These are phyloP conservation scores for Apiotrichum siamense DNA, from an alignment of 1,284 basidiomycete genomes.

Conservation along the genomic window DNA sequence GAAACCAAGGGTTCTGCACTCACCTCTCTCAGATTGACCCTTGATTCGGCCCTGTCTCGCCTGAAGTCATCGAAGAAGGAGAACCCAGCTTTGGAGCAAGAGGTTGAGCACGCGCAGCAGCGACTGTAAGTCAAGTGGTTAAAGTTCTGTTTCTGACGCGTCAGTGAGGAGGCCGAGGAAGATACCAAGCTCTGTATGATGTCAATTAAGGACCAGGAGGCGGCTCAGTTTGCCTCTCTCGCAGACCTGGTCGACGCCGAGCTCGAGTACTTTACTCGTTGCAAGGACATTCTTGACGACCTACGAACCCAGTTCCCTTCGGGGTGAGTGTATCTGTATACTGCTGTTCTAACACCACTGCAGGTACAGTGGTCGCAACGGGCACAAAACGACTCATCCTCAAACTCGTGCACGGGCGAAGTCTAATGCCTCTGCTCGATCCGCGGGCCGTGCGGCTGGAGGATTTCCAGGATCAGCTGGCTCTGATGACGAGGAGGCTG, in stretches of 20 bases:
- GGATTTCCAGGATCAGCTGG: neutral
- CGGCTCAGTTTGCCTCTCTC: conserved; percentile 60
- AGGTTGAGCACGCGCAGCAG: conserved; percentile 60
- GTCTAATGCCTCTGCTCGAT: conserved; percentile 29
- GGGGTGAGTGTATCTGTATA: conserved; percentile 39
- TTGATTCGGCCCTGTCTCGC: conserved; percentile 68
- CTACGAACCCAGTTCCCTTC: conserved; percentile 62
- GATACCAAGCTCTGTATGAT: conserved; percentile 69
- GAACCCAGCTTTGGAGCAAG: conserved; percentile 64
- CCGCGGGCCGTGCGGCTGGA: conserved; percentile 1
- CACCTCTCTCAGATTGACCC: conserved; percentile 55
- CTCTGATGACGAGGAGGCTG: conserved; percentile 35
- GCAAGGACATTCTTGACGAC: conserved; percentile 63
- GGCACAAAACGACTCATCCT: neutral
- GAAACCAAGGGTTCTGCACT: neutral
- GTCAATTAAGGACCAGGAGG: conserved; percentile 68
- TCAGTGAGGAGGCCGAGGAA: conserved; percentile 74
- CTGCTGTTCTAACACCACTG: neutral
- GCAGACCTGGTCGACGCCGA: conserved; percentile 64
- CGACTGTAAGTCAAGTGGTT: conserved; percentile 78
- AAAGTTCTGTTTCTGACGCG: no score
- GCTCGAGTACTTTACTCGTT: conserved; percentile 64
- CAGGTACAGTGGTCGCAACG: neutral
- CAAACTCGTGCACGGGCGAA: conserved; percentile 29
- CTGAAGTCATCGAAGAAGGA: conserved; percentile 58